Evolutionary conservation across 768 basidiomycete species (phyloP), one percentile per base, ranked within the genome.

Genomic region (Lepiota subincarnata): DNA sequence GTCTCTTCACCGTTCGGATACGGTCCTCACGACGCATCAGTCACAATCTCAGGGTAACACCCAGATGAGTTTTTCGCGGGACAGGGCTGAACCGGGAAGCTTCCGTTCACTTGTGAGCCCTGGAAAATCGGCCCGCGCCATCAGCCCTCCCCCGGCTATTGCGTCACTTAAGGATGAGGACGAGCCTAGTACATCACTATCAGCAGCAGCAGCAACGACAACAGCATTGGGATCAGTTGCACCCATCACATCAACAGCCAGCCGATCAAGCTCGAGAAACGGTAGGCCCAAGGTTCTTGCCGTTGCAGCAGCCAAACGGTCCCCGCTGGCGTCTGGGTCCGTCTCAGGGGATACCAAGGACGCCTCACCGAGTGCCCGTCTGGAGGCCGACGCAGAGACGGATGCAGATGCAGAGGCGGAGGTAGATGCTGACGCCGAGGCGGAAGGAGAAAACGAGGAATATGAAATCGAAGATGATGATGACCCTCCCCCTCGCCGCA

Each of bases 381-480:
- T 56, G 50, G 57, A 55, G 50, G 59, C 13, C 40, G 61, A 53
- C 48, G 57, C 54, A 40, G 61, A 59, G 62, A 67, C 55, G 50
- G 68, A 62, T 60, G 67, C 64, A 2, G 68, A 69, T 13, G 71
- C 68, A 26, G 66, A 59, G 6, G 69, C 64, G 41, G 68, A 67
- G 13, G 67, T 66, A 22, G 66, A 59, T 42, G 64, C 60, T 16
- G 65, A 56, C 14, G 58, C 55, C 1, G 57, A 64, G 38, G 66
- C 59, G 56, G 68, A 66, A 42, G 68, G 64, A 20, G 68, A 66
- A 51, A 40, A 65, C 61, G 43, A 67, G 61, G 52, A 62, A 64
- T 37, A 51, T 58, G 31, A 66, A 57, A 26, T 64, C 59, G 36
- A 55, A 57, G 48, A 66, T 58, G 35, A 62, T 56, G 18, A 59